Evolutionary conservation across 2,329 filamentous ascomycete genomes (phyloP).

Genomic region (Fusarium nisikadoi): DNA sequence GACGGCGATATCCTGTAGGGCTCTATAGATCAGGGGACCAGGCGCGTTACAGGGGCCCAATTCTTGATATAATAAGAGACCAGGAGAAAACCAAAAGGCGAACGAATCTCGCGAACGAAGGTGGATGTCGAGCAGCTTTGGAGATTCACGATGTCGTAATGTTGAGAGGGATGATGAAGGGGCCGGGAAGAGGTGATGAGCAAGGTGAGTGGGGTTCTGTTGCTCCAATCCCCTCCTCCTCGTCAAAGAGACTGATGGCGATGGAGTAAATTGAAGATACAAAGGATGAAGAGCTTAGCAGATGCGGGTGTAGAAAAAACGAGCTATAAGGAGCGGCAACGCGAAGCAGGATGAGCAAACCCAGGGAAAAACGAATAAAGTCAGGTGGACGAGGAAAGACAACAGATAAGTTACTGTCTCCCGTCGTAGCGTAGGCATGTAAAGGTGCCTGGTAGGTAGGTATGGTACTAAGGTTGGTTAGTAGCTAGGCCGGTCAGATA

Average conservation of each 20-base stretch:
- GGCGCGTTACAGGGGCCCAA: neutral
- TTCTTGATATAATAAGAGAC: conserved; percentile 4
- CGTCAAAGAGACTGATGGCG: conserved; percentile 11
- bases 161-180: conserved; percentile 28
- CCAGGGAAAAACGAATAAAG: neutral
- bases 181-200: conserved; percentile 25
- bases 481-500: neutral
- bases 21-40: conserved; percentile 14
- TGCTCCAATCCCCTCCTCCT: conserved; percentile 36
- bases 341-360: conserved; percentile 2
- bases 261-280: conserved; percentile 5
- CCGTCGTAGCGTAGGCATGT: neutral
- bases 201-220: conserved; percentile 34
- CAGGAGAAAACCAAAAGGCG: neutral
- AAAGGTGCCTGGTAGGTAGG: neutral
- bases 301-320: neutral
- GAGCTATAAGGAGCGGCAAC: neutral
- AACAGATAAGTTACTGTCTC: conserved; percentile 13
- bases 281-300: conserved; percentile 1
- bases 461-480: too few species aligned
- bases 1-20: conserved; percentile 21
- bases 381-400: conserved; percentile 10
- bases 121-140: conserved; percentile 5
- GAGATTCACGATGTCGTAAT: conserved; percentile 12
- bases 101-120: neutral